A percentile compares a stretch with the other conserved stretches of the same genome.
Evolutionary conservation across 176 grass and related monocot genomes (phyloP).

Genomic region (Oryza longistaminata): DNA sequence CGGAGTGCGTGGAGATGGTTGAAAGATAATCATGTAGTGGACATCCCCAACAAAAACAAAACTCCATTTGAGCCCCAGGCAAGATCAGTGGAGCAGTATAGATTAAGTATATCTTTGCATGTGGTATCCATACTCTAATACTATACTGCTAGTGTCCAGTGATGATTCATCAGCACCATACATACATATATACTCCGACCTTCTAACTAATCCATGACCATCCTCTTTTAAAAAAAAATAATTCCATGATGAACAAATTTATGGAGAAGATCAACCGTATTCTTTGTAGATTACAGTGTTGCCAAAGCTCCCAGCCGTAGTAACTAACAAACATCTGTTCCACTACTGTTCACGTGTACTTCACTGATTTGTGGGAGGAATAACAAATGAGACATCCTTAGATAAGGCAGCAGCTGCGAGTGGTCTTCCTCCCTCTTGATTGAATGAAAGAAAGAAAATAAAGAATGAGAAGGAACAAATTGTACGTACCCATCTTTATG

Average conservation of each 20-base stretch:
- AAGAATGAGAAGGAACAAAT: slow-evolving; percentile 23
- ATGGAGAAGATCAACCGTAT: neutral
- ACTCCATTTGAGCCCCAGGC: slow-evolving; percentile 25
- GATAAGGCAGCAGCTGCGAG: slow-evolving; percentile 36
- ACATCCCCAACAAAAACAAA: slow-evolving; percentile 39
- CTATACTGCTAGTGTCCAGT: neutral
- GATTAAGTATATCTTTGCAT: slow-evolving; percentile 19
- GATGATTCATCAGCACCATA: slow-evolving; percentile 26
- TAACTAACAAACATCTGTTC: neutral
- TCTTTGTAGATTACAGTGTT: neutral
- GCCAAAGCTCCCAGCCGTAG: neutral
- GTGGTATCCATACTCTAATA: slow-evolving; percentile 27
- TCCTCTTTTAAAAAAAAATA: neutral
- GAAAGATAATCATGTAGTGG: slow-evolving; percentile 36
- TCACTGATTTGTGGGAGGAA: slow-evolving; percentile 24
- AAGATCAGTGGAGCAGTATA: neutral
- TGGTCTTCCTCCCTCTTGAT: slow-evolving; percentile 14
- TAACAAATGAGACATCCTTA: slow-evolving; percentile 13
- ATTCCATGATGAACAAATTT: neutral
- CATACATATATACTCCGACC: neutral
- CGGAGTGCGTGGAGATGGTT: slow-evolving; percentile 40
- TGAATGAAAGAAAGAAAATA: slow-evolving; percentile 26
- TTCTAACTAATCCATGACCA: slow-evolving; percentile 45
- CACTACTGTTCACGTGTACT: slow-evolving; percentile 20
- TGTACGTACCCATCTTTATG: slow-evolving; percentile 43